These are phyloP conservation scores for Aspergillus brunneoviolaceus DNA, from an alignment of 2,329 filamentous ascomycete species.

Conservation along the genomic window DNA sequence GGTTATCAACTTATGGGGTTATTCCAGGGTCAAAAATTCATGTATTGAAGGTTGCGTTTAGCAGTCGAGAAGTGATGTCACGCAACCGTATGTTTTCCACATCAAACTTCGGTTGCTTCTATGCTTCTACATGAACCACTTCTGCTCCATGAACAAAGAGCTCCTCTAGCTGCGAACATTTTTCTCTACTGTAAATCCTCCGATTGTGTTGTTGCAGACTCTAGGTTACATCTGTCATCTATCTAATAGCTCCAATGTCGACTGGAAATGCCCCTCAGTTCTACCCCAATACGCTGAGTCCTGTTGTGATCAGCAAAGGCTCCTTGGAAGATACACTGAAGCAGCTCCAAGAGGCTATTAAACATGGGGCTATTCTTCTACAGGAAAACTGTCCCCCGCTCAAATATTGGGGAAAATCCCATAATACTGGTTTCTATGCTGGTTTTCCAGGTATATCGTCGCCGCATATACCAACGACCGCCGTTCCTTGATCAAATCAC, in stretches of 20 bases:
- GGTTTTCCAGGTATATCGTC: slow-evolving; percentile 31
- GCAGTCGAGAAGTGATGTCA: not conserved
- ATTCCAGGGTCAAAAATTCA: not conserved
- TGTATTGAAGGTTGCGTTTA: not conserved
- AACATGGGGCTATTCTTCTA: slow-evolving; percentile 28
- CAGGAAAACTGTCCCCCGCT: slow-evolving; percentile 23
- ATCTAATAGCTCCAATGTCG: not conserved
- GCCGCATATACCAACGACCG: not conserved
- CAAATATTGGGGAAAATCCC: slow-evolving; percentile 20
- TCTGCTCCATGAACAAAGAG: not conserved
- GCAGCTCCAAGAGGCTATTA: slow-evolving; percentile 32
- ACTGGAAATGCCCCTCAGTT: slow-evolving; percentile 21
- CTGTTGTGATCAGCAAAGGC: slow-evolving; percentile 18
- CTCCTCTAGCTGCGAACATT: not conserved
- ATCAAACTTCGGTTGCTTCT: not conserved
- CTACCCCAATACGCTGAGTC: slow-evolving; percentile 28
- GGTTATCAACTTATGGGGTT: not conserved
- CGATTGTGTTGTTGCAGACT: not conserved
- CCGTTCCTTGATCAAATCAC: not conserved
- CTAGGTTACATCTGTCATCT: not conserved
- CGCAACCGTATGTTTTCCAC: not conserved
- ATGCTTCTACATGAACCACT: not conserved
- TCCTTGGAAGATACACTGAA: slow-evolving; percentile 22
- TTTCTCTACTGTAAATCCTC: not conserved
- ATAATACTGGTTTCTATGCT: slow-evolving; percentile 30